Conservation (phyloP, 768 basidiomycete genomes). For the Lactarius tabidus region DNA sequence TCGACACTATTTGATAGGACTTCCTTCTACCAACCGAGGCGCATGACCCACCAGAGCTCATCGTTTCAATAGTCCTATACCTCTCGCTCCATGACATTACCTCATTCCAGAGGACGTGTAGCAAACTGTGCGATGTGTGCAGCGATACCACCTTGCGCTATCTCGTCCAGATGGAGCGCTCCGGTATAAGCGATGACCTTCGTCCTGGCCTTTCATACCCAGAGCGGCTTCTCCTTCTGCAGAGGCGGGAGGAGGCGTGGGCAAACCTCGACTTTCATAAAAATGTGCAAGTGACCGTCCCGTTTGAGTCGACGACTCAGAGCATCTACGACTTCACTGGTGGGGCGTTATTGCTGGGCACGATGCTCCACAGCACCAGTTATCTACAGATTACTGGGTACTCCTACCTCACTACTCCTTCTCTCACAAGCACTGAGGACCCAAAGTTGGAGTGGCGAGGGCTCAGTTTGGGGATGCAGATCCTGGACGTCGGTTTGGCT, state of each 20-base stretch:
- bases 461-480: slow-evolving; percentile 6
- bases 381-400: slow-evolving; percentile 13
- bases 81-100: slow-evolving; percentile 9
- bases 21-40: no score
- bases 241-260: slow-evolving; percentile 23
- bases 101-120: slow-evolving; percentile 13
- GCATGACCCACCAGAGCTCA: slow-evolving; percentile 11
- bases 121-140: slow-evolving; percentile 4
- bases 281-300: slow-evolving; percentile 12
- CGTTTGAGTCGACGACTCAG: slow-evolving; percentile 20
- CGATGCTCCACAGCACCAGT: background rate
- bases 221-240: slow-evolving; percentile 15
- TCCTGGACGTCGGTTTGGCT: slow-evolving; percentile 22
- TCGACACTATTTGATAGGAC: no score
- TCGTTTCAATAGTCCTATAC: slow-evolving; percentile 6
- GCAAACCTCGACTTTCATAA: slow-evolving; percentile 5
- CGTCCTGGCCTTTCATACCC: slow-evolving; percentile 1
- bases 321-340: slow-evolving; percentile 27
- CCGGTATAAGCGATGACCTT: slow-evolving; percentile 13
- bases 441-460: slow-evolving; percentile 1
- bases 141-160: slow-evolving; percentile 9
- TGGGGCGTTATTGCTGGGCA: slow-evolving; percentile 23
- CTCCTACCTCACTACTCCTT: slow-evolving; percentile 15
- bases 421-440: background rate
- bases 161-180: slow-evolving; percentile 19